A percentile compares a stretch with the other conserved stretches of the same genome.
Evolutionary conservation across 1,284 basidiomycete genomes (phyloP).

Genomic region (Chalciporus sp.): DNA sequence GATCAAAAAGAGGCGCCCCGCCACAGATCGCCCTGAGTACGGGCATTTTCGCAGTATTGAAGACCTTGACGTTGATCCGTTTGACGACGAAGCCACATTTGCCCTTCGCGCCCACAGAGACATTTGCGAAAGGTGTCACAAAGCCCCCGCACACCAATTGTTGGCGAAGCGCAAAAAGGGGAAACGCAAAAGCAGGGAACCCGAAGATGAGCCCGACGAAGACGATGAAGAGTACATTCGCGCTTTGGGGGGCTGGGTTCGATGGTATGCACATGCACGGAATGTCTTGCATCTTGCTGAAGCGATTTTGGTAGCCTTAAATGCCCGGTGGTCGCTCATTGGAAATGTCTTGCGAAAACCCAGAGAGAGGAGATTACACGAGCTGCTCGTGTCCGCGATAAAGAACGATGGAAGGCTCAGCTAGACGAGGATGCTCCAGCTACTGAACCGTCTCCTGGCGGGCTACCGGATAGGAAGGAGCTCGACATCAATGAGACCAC

Average conservation of each 20-base stretch:
- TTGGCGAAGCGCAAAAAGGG: slow-evolving; percentile 48
- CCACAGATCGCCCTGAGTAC: slow-evolving; percentile 60
- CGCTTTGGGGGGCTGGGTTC: slow-evolving; percentile 81
- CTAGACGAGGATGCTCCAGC: slow-evolving; percentile 21
- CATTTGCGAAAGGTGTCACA: slow-evolving; percentile 72
- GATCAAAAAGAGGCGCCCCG: slow-evolving; percentile 40
- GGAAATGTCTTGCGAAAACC: slow-evolving; percentile 69
- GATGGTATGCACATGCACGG: slow-evolving; percentile 57
- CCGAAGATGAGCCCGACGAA: slow-evolving; percentile 52
- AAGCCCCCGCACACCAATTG: slow-evolving; percentile 56
- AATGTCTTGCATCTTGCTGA: slow-evolving; percentile 12
- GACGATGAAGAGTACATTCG: slow-evolving; percentile 57
- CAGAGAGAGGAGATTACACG: slow-evolving; percentile 76
- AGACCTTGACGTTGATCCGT: slow-evolving; percentile 58
- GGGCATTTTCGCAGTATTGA: slow-evolving; percentile 62
- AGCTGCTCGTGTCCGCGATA: slow-evolving; percentile 58
- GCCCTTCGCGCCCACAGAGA: slow-evolving; percentile 60
- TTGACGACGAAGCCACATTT: slow-evolving; percentile 57
- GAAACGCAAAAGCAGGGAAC: slow-evolving; percentile 40
- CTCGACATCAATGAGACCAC: slow-evolving; percentile 66
- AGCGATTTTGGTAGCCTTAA: slow-evolving; percentile 51
- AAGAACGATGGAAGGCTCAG: slow-evolving; percentile 39
- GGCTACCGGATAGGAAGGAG: slow-evolving; percentile 29
- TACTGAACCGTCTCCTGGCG: slow-evolving; percentile 18
- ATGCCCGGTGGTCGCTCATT: slow-evolving; percentile 79